Percentiles rank a stretch among this genome's conserved stretches.
These are phyloP conservation scores for Zanthoxylum bungeanum DNA, from an alignment of 345 rosid genomes.

Conservation along the genomic window DNA sequence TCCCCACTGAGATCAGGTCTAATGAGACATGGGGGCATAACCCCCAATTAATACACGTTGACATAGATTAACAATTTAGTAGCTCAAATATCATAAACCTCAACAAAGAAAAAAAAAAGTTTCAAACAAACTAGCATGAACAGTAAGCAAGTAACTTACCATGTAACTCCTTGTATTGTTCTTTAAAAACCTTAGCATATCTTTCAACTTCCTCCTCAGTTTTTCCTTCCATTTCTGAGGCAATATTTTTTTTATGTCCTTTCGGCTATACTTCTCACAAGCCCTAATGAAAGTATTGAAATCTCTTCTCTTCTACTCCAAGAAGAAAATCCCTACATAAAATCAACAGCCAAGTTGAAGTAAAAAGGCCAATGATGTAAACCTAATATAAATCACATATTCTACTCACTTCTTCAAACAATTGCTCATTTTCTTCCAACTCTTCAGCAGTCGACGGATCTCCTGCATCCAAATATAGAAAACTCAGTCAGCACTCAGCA, in stretches of 20 bases:
- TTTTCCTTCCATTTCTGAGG: constrained; percentile 95
- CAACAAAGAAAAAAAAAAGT: too few species aligned
- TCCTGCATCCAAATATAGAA: constrained; percentile 51
- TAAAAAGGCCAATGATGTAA: constrained; percentile 17
- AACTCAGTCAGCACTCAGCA: constrained; percentile 27
- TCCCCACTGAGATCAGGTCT: too few species aligned
- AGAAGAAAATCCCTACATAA: constrained; percentile 80
- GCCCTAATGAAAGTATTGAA: constrained; percentile 87
- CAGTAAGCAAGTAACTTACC: constrained; percentile 33
- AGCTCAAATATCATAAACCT: constrained; percentile 5
- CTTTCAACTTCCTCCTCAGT: constrained; percentile 89
- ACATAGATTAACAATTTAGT: neutral
- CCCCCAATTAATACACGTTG: neutral
- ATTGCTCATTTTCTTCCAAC: constrained; percentile 86
- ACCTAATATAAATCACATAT: constrained; percentile 7
- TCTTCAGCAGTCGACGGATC: constrained; percentile 97
- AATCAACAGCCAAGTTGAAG: constrained; percentile 12
- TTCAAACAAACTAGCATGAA: neutral
- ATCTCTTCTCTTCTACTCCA: constrained; percentile 97
- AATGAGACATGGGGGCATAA: too few species aligned
- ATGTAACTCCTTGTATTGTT: constrained; percentile 82
- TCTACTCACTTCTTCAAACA: constrained; percentile 77
- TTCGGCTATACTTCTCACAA: constrained; percentile 95
- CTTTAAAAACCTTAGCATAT: constrained; percentile 83
- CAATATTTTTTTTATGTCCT: constrained; percentile 73